Conservation (phyloP, 2,329 filamentous ascomycete genomes). For the Trichoderma atroviride region DNA sequence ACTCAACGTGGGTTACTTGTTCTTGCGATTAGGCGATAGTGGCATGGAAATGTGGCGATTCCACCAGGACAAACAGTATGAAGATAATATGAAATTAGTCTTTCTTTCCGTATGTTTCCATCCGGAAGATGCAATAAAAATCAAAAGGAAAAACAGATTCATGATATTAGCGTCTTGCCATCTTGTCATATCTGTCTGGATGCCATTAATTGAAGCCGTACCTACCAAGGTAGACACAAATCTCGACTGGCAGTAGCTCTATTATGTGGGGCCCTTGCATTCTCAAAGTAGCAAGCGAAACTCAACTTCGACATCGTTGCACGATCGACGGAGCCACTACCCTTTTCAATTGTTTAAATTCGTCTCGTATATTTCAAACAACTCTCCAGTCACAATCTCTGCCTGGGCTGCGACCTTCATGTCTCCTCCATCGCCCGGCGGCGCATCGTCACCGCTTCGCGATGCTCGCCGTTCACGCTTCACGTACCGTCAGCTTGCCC, state of each 20-base stretch:
- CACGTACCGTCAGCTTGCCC: conserved; percentile 79
- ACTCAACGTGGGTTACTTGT: no score
- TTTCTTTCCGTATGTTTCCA: background rate
- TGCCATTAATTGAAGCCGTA: background rate
- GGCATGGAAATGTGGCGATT: background rate
- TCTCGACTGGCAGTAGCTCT: background rate
- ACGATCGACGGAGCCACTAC: background rate
- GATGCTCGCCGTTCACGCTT: conserved; percentile 64
- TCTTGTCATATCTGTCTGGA: background rate
- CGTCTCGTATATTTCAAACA: background rate
- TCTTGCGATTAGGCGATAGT: background rate
- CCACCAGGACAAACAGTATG: no score
- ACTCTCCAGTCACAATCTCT: background rate
- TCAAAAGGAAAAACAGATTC: no score
- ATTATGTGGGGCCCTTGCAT: conserved; percentile 2
- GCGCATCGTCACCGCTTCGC: conserved; percentile 36
- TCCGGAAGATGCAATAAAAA: background rate
- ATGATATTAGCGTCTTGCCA: background rate
- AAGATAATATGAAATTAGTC: background rate
- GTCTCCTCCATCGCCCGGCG: conserved; percentile 32
- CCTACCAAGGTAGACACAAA: background rate
- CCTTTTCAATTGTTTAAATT: background rate
- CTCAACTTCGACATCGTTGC: conserved; percentile 2
- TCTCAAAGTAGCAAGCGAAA: background rate
- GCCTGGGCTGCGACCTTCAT: conserved; percentile 27